Evolutionary conservation across 805 yeast genomes (phyloP).

Genomic region (Barnettozyma siamensis): DNA sequence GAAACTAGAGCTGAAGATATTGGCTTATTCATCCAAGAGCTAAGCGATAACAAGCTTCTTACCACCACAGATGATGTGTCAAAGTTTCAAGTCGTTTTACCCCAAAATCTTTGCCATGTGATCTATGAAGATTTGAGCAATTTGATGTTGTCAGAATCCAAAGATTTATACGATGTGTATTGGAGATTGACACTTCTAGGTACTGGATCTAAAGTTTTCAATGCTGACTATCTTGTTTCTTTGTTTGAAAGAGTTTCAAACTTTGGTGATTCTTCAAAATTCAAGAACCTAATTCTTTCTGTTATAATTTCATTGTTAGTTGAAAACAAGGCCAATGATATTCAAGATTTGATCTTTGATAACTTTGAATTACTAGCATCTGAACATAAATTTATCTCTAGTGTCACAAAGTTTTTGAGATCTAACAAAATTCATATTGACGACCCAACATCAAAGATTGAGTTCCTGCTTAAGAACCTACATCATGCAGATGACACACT

Average conservation of each 20-base stretch:
- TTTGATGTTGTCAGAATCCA: conserved; percentile 3
- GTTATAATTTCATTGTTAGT: conserved; percentile 15
- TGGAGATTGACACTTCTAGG: conserved; percentile 47
- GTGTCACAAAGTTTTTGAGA: conserved; percentile 13
- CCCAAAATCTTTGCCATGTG: conserved; percentile 12
- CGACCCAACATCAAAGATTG: conserved; percentile 15
- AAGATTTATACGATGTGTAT: conserved; percentile 34
- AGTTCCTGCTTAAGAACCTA: conserved; percentile 33
- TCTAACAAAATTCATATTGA: conserved; percentile 2
- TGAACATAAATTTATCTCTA: conserved; percentile 15
- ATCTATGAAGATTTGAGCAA: conserved; percentile 10
- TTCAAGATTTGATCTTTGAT: conserved; percentile 6
- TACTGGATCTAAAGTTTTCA: conserved; percentile 26
- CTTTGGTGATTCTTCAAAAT: conserved; percentile 6
- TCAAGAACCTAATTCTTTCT: conserved; percentile 14
- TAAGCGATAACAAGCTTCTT: conserved; percentile 25
- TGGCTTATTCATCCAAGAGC: conserved; percentile 37
- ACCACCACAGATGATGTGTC: conserved; percentile 11
- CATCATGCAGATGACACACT: conserved; percentile 43
- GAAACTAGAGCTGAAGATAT: conserved; percentile 29
- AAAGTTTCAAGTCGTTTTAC: conserved; percentile 13
- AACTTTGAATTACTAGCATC: conserved; percentile 19
- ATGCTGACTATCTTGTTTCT: conserved; percentile 13
- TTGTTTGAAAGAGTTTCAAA: conserved; percentile 2
- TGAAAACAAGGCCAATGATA: not conserved